Evolutionary conservation across 2,329 filamentous ascomycete genomes (phyloP).

Genomic region (Pestalotiopsis sp.): DNA sequence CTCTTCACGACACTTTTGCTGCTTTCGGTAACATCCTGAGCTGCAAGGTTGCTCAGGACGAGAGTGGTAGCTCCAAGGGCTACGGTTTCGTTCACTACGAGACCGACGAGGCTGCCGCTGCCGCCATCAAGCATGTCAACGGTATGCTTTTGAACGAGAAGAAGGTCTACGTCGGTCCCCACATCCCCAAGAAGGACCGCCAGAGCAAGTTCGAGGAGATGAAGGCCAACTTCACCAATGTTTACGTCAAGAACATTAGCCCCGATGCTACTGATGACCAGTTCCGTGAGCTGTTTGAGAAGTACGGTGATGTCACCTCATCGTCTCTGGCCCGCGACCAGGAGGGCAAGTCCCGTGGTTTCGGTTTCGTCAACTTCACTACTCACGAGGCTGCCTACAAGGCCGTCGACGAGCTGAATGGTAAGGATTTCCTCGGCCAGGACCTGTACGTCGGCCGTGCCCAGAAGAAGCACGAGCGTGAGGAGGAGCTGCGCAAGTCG

Average conservation of each 20-base stretch:
- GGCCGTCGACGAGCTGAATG: constrained; percentile 90
- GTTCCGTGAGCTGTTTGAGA: constrained; percentile 91
- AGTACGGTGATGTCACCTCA: constrained; percentile 91
- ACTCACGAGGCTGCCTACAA: constrained; percentile 83
- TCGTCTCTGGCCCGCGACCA: constrained; percentile 87
- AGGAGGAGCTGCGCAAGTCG: constrained; percentile 98
- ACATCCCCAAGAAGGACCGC: constrained; percentile 99
- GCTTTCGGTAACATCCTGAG: constrained; percentile 98
- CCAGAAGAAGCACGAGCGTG: constrained; percentile 99
- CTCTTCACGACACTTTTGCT: constrained; percentile 97
- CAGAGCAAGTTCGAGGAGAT: constrained; percentile 99
- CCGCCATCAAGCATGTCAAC: constrained; percentile 99
- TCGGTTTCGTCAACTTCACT: constrained; percentile 95
- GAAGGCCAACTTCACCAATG: constrained; percentile 99
- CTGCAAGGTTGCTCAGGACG: constrained; percentile 99
- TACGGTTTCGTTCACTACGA: constrained; percentile 99
- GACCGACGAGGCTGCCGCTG: constrained; percentile 93
- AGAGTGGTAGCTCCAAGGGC: constrained; percentile 94
- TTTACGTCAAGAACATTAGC: constrained; percentile 99
- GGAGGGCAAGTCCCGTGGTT: constrained; percentile 92
- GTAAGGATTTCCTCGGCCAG: constrained; percentile 89
- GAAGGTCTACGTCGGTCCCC: constrained; percentile 99
- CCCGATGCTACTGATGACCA: constrained; percentile 85
- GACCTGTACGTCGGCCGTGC: constrained; percentile 97
- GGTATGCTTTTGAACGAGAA: constrained; percentile 99